phyloP scores from a whole-genome alignment of 2,329 filamentous ascomycete genomes.

The Ophiostoma ips region DNA sequence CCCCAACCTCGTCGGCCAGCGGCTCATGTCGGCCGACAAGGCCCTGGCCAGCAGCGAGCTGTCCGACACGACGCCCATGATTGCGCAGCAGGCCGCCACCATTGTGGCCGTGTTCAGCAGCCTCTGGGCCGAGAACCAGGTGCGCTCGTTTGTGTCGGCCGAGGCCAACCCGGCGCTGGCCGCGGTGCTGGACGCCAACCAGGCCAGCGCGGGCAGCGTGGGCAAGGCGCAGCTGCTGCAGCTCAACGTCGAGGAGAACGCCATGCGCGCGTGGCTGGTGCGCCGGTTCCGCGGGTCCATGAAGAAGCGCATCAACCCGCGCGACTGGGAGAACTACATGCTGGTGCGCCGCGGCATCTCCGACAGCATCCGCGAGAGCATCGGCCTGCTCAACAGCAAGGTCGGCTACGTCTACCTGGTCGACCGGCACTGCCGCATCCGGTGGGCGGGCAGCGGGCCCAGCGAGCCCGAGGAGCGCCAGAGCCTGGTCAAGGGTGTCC shows the following conservation, averaged over 20 bases:
- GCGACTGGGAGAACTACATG: constrained; percentile 48
- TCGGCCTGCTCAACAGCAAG: constrained; percentile 70
- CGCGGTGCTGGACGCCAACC: constrained; percentile 39
- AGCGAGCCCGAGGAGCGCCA: constrained; percentile 52
- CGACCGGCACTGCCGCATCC: constrained; percentile 73
- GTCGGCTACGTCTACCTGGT: constrained; percentile 91
- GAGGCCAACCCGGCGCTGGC: constrained; percentile 57
- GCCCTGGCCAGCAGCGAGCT: constrained; percentile 40
- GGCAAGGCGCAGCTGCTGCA: constrained; percentile 56
- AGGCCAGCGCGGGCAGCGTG: constrained; percentile 20
- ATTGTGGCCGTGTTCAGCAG: constrained; percentile 73
- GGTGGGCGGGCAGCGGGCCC: constrained; percentile 79
- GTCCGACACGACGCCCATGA: constrained; percentile 59
- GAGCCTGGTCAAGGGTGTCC: constrained; percentile 50
- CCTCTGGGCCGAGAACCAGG: constrained; percentile 75
- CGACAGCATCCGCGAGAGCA: constrained; percentile 46
- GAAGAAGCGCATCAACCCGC: constrained; percentile 33
- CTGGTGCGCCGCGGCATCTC: constrained; percentile 43
- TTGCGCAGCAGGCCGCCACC: constrained; percentile 42
- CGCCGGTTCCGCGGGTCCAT: constrained; percentile 41
- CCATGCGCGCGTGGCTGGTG: constrained; percentile 47
- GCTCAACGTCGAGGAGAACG: constrained; percentile 79
- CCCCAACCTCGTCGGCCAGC: constrained; percentile 76
- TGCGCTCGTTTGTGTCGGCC: constrained; percentile 52
- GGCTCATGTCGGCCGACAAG: constrained; percentile 46